Percentiles rank a stretch among this genome's conserved stretches.
These are phyloP conservation scores for Myriosclerotinia scirpicola DNA, from an alignment of 2,329 filamentous ascomycete species.

Conservation along the genomic window DNA sequence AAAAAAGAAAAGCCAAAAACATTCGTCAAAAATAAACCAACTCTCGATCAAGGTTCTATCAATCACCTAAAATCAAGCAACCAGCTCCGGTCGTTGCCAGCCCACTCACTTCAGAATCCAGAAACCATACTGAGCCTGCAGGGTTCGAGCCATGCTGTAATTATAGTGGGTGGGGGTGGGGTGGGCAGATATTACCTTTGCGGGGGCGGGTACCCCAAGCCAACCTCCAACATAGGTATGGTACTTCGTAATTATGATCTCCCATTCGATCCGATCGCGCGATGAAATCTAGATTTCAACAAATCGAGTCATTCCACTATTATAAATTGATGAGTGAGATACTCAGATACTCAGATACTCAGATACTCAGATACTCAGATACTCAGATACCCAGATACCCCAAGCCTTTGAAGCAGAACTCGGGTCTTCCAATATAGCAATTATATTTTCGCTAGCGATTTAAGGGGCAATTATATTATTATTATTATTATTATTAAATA, in stretches of 20 bases:
- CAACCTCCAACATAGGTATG: too few relatives aligned
- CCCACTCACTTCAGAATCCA: not conserved
- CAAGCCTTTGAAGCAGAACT: too few relatives aligned
- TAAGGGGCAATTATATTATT: too few relatives aligned
- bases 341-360: not conserved
- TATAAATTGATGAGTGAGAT: not conserved
- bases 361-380: not conserved
- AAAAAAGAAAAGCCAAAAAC: conserved; percentile 73
- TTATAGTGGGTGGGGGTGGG: not conserved
- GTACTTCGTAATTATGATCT: too few relatives aligned
- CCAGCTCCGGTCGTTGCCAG: not conserved
- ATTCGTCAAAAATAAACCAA: conserved; percentile 55
- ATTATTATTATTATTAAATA: too few relatives aligned
- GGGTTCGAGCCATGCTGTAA: not conserved
- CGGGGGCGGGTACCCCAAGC: not conserved
- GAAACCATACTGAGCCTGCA: not conserved
- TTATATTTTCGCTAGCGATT: too few relatives aligned
- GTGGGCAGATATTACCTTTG: not conserved
- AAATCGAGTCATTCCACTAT: not conserved
- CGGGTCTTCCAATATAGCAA: too few relatives aligned
- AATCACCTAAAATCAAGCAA: not conserved
- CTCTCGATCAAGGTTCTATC: not conserved
- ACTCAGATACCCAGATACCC: too few relatives aligned
- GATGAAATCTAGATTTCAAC: not conserved
- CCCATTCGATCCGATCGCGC: not conserved